Base-by-base conservation (phyloP, 2,329 filamentous ascomycete species). In the Venturia carpophila region DNA sequence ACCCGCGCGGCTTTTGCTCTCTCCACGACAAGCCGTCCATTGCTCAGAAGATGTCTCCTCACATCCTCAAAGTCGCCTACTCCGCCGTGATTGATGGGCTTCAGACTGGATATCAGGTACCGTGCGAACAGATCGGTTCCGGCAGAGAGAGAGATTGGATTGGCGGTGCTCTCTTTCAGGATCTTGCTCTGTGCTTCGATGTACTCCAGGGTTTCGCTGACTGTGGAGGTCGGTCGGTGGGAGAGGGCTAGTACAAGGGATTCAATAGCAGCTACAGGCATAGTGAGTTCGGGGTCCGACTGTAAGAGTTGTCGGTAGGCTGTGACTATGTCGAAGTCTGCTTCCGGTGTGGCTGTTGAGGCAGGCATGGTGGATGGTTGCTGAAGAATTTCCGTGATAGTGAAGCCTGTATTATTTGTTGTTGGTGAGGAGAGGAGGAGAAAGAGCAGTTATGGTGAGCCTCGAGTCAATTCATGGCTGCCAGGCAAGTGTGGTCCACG, bases 71-170 rank as follows among this genome's bases (percentile, higher is more conserved):
- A 97, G 73, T 89, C 87, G n/a, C 81, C 82, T 1, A 81, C 79
- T 27, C 80, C 80, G 7, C 80, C 73, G 41, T 67, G 56, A 49
- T 73, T 72, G 34, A 82, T 71, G 19, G 83, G 80, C 67, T 82
- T 76, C 70, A 88, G 75, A 24, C 83, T 91, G 65, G 87, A 86
- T 71, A 96, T 88, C 70, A 99, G 85, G 77, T 96, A 97, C 74
- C 93, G 89, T 75, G 94, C 90, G 81, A 99, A 97, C 66, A 97
- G 86, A 75, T 97, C 92, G 67, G 92, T 96, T 71, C 94, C 94
- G 65, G 95, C 94, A 61, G 90, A 92, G 19, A 97, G 85, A 5
- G 92, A 93, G 65, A 97, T 90, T 17, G 92, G 90, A 78, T 99
- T 97, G 9, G 88, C 83, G 64, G 96, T 88, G 24, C 87, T 86